phyloP scores from a whole-genome alignment of 805 yeast genomes.

The Sugiyamaella valdiviana region DNA sequence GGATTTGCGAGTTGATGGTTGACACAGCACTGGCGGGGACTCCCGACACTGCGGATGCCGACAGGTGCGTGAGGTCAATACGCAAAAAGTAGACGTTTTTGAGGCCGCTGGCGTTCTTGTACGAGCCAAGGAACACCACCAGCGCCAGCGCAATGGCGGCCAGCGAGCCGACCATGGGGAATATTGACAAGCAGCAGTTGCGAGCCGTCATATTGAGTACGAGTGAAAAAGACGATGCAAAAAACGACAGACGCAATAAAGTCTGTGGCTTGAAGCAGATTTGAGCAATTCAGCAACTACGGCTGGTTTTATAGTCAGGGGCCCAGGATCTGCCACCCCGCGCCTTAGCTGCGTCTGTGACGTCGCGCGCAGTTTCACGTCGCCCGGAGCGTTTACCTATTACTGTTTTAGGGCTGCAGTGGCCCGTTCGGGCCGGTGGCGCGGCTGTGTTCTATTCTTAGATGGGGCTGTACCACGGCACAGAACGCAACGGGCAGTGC shows the following conservation, averaged over 20 bases:
- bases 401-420: not conserved
- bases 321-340: not conserved
- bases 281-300: no score
- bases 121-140: conserved; percentile 49
- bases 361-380: not conserved
- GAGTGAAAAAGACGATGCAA: no score
- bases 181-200: conserved; percentile 26
- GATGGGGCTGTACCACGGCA: no score
- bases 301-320: not conserved
- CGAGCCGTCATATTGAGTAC: conserved; percentile 10
- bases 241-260: no score
- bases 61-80: conserved; percentile 37
- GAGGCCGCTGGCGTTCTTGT: conserved; percentile 38
- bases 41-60: conserved; percentile 21
- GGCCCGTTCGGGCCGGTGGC: not conserved
- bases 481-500: no score
- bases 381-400: not conserved
- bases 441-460: no score
- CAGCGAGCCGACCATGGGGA: conserved; percentile 30
- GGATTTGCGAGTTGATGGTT: conserved; percentile 9
- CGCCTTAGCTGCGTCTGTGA: not conserved
- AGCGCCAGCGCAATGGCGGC: conserved; percentile 43
- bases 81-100: conserved; percentile 44
- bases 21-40: conserved; percentile 13
- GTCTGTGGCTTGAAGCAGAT: no score